These are phyloP conservation scores for Didymosphaeria variabile DNA, from an alignment of 2,329 filamentous ascomycete species.

Conservation along the genomic window DNA sequence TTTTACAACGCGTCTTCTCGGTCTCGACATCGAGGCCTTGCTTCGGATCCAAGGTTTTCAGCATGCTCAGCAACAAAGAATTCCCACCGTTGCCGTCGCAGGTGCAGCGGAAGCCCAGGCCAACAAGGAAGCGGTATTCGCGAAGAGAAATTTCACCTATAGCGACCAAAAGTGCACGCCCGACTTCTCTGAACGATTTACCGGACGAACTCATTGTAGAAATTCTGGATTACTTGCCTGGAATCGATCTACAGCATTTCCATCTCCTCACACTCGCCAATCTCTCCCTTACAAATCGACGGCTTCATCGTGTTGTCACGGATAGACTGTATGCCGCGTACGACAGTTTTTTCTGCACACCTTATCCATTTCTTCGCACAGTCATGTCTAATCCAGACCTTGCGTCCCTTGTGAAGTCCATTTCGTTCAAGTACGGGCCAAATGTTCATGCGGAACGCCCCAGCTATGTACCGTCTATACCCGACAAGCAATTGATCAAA, in stretches of 20 bases:
- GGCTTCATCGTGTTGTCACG: conserved; percentile 33
- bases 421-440: conserved; percentile 25
- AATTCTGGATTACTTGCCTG: conserved; percentile 36
- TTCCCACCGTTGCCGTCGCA: conserved; percentile 35
- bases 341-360: conserved; percentile 33
- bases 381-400: conserved; percentile 29
- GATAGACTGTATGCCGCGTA: conserved; percentile 32
- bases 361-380: conserved; percentile 41
- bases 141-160: background rate
- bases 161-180: background rate
- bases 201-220: conserved; percentile 40
- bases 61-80: conserved; percentile 24
- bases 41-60: background rate
- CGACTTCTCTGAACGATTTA: conserved; percentile 29
- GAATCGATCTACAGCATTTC: conserved; percentile 24
- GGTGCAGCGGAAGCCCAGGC: background rate
- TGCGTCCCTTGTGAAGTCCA: conserved; percentile 27
- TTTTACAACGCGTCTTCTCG: background rate
- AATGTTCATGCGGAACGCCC: conserved; percentile 17
- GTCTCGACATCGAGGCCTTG: background rate
- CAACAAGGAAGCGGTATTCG: background rate
- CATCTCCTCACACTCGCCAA: conserved; percentile 29
- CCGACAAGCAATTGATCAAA: conserved; percentile 40
- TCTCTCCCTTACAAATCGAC: conserved; percentile 34
- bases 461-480: conserved; percentile 27